Percentiles rank a stretch among this genome's conserved stretches.
Conservation (phyloP, 2,329 filamentous ascomycete species). For the Ceratocystis variospora region DNA sequence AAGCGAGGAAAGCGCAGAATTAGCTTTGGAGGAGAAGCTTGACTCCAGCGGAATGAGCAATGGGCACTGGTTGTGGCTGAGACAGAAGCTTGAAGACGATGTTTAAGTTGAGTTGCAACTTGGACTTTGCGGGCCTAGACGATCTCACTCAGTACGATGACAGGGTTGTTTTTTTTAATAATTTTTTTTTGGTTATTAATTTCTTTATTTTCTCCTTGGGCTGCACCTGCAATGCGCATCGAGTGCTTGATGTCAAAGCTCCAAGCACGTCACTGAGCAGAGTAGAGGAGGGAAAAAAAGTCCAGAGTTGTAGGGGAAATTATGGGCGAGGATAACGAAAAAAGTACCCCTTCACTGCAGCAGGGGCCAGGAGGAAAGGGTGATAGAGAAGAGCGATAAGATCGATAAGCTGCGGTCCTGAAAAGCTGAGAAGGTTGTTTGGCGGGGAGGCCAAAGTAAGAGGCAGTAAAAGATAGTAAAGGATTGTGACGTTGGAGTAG, state of each 20-base stretch:
- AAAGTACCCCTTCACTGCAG: not conserved
- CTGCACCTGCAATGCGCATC: not conserved
- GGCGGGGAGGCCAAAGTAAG: not conserved
- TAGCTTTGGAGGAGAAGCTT: not conserved
- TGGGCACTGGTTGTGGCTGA: not conserved
- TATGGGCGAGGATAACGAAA: not conserved
- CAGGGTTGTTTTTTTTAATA: not conserved
- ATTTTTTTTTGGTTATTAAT: not conserved
- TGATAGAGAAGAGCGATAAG: not conserved
- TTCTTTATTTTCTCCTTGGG: not conserved
- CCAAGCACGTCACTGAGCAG: slow-evolving; percentile 18
- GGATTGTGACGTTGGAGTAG: not conserved
- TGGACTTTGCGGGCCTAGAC: not conserved
- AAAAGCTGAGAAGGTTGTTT: not conserved
- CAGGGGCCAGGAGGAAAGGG: not conserved
- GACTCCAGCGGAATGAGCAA: not conserved
- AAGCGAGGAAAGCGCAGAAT: slow-evolving; percentile 18
- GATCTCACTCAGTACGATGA: not conserved
- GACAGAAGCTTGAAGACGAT: not conserved
- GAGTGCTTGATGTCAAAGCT: slow-evolving; percentile 14
- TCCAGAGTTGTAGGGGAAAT: not conserved
- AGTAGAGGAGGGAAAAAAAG: slow-evolving; percentile 5
- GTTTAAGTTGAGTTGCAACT: not conserved
- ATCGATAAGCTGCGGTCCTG: not conserved
- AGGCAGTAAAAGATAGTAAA: not conserved